A percentile compares a stretch with the other conserved stretches of the same genome.
Conservation (phyloP, 371 early-diverging fungal species). For the Circinella umbellata region DNA sequence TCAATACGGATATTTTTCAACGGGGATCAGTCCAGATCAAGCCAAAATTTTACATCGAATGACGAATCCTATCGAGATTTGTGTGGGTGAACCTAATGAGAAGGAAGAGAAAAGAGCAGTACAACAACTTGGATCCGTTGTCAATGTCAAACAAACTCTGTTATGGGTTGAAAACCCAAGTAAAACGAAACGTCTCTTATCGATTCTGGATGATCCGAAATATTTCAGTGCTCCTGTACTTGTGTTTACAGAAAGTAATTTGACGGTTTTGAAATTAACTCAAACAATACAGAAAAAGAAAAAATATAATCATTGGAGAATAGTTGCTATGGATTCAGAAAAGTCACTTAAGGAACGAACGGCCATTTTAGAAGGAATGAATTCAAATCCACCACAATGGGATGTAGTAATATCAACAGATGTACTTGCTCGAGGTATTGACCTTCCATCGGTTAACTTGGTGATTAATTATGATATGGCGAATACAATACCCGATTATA, state of each 20-base stretch:
- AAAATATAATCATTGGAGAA: constrained; percentile 30
- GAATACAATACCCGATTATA: constrained; percentile 57
- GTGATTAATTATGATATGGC: constrained; percentile 72
- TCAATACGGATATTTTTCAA: constrained; percentile 62
- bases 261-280: constrained; percentile 59
- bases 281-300: constrained; percentile 49
- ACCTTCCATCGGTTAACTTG: constrained; percentile 51
- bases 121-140: constrained; percentile 34
- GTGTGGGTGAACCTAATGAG: constrained; percentile 10
- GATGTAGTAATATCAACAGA: constrained; percentile 63
- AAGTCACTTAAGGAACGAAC: constrained; percentile 55
- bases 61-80: constrained; percentile 28
- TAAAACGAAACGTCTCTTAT: constrained; percentile 62
- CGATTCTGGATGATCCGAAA: constrained; percentile 58
- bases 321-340: constrained; percentile 54
- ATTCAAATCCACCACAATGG: constrained; percentile 36
- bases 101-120: constrained; percentile 17
- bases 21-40: constrained; percentile 12
- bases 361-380: constrained; percentile 36
- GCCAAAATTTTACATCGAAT: constrained; percentile 20
- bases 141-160: constrained; percentile 62
- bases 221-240: constrained; percentile 61
- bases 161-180: constrained; percentile 69
- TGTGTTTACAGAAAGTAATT: constrained; percentile 62
- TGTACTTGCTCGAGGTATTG: constrained; percentile 58